Evolutionary conservation across 805 yeast genomes (phyloP).

Genomic region (Kazachstania martiniae): DNA sequence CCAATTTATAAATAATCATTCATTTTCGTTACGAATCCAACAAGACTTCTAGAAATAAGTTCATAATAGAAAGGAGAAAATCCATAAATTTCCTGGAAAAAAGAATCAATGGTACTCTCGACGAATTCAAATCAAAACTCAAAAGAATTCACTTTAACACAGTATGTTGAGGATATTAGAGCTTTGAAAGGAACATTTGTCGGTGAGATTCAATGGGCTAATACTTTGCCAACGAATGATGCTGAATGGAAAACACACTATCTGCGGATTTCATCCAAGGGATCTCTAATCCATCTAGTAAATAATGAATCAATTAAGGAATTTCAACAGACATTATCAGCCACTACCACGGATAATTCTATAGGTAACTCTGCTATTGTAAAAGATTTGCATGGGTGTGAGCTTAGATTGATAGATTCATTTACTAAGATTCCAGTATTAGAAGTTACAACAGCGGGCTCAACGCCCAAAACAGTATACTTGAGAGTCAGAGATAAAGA

Average conservation of each 20-base stretch:
- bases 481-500: constrained; percentile 12
- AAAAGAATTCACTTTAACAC: neutral
- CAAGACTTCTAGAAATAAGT: too few relatives aligned
- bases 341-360: neutral
- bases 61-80: too few relatives aligned
- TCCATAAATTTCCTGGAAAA: too few relatives aligned
- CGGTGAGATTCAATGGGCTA: constrained; percentile 18
- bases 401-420: constrained; percentile 10
- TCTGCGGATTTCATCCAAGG: constrained; percentile 12
- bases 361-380: constrained; percentile 8
- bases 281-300: constrained; percentile 12
- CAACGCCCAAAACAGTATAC: constrained; percentile 5
- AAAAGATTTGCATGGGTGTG: constrained; percentile 18
- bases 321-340: constrained; percentile 2
- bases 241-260: constrained; percentile 15
- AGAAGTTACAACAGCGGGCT: constrained; percentile 7
- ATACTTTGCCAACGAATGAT: constrained; percentile 9
- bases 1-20: too few relatives aligned
- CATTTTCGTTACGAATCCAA: too few relatives aligned
- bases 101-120: too few relatives aligned
- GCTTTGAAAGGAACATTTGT: constrained; percentile 13
- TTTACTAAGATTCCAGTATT: constrained; percentile 8
- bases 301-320: neutral
- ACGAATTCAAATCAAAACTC: too few relatives aligned
- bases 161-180: neutral